Percentiles rank a stretch among this genome's conserved stretches.
phyloP scores from a whole-genome alignment of 2,329 filamentous ascomycete genomes.

The Biscogniauxia mediterranea region DNA sequence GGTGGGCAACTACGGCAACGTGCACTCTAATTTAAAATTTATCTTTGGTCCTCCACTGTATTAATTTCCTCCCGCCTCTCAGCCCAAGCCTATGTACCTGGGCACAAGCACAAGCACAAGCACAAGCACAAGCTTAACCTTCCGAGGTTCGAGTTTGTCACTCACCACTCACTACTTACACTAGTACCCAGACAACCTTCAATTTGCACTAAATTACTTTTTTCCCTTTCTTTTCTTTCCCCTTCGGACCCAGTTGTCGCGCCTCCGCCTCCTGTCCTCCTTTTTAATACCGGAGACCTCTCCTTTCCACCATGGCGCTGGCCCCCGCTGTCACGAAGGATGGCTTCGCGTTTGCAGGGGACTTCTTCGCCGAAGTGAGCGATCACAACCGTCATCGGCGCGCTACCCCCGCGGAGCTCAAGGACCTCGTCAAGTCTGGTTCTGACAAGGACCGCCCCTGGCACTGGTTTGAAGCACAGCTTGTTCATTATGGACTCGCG shows the following conservation, averaged over 20 bases:
- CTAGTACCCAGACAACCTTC: too few species aligned
- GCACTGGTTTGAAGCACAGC: constrained; percentile 62
- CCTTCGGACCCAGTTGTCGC: background rate
- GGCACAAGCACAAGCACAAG: too few species aligned
- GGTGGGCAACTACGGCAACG: background rate
- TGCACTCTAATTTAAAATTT: background rate
- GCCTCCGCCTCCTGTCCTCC: background rate
- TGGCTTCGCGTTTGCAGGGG: constrained; percentile 42
- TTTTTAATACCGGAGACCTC: background rate
- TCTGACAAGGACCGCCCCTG: constrained; percentile 49
- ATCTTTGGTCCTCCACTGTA: too few species aligned
- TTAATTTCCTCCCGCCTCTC: background rate
- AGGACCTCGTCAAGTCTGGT: constrained; percentile 42
- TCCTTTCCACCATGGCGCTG: constrained; percentile 23
- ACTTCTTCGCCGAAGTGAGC: constrained; percentile 44
- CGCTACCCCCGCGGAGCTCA: constrained; percentile 43
- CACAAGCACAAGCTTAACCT: too few species aligned
- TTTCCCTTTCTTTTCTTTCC: background rate
- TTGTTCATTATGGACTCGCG: constrained; percentile 60
- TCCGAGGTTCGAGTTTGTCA: too few species aligned
- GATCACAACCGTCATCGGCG: constrained; percentile 46
- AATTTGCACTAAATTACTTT: background rate
- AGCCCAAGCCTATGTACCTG: background rate
- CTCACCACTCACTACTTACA: too few species aligned
- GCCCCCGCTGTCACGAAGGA: constrained; percentile 32